Evolutionary conservation across 495 filamentous ascomycete genomes (phyloP).

Genomic region (Xanthoparmelia taractica): DNA sequence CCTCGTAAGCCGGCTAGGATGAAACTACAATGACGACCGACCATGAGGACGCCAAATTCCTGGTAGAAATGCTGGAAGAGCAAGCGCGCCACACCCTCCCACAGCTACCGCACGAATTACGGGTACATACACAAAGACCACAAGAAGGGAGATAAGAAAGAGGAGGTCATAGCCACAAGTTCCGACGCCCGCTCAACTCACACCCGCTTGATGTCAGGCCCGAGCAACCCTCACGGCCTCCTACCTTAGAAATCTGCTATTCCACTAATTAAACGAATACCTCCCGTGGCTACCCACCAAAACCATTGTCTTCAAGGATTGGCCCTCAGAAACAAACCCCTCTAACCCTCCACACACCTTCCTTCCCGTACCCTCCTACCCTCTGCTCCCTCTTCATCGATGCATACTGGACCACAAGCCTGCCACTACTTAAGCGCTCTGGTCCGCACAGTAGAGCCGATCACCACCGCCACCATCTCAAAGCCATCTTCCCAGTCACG

Average conservation of each 20-base stretch:
- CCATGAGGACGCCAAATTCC: not conserved
- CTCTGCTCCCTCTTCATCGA: not conserved
- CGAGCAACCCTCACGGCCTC: not conserved
- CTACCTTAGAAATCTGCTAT: not conserved
- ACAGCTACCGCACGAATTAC: not conserved
- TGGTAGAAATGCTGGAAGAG: not conserved
- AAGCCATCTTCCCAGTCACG: not conserved
- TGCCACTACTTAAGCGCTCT: not conserved
- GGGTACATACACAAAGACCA: not conserved
- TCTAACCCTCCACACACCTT: too few species aligned
- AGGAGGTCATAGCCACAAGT: not conserved
- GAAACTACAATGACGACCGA: not conserved
- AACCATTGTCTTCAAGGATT: not conserved
- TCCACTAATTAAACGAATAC: not conserved
- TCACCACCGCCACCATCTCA: not conserved
- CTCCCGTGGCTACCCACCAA: not conserved
- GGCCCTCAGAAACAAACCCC: not conserved
- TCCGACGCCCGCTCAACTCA: not conserved
- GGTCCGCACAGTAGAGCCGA: too few species aligned
- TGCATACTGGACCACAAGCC: not conserved
- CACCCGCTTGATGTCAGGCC: not conserved
- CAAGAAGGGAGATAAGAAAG: not conserved
- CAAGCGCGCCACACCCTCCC: not conserved
- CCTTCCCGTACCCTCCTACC: not conserved
- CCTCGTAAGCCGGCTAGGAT: not conserved